Evolutionary conservation across 2,329 filamentous ascomycete species (phyloP).

Genomic region (Phyllosticta citriasiana): DNA sequence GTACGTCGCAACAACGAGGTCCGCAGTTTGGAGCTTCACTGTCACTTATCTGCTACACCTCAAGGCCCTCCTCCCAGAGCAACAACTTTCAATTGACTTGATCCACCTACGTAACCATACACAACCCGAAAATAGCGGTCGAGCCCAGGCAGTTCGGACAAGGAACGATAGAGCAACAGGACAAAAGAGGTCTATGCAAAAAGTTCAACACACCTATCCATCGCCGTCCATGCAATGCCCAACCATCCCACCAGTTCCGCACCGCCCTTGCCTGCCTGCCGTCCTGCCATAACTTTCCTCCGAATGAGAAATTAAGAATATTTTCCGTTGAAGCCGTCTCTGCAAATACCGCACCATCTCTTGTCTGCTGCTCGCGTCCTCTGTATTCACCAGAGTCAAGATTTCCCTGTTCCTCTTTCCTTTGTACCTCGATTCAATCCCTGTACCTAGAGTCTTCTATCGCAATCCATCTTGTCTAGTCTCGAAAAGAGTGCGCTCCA

Average conservation of each 20-base stretch:
- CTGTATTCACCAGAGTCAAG: background rate
- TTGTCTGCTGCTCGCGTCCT: background rate
- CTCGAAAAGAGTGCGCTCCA: background rate
- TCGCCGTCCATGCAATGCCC: background rate
- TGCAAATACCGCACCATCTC: background rate
- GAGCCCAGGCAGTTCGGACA: background rate
- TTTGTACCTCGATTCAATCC: background rate
- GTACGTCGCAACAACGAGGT: too few species aligned
- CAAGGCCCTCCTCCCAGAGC: background rate
- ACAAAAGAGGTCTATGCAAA: background rate
- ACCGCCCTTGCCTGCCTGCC: background rate
- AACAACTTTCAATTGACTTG: background rate
- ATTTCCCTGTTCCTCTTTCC: background rate
- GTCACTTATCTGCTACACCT: too few species aligned
- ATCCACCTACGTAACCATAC: background rate
- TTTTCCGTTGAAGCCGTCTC: background rate
- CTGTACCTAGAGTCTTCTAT: background rate
- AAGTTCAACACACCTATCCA: background rate
- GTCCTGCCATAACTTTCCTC: background rate
- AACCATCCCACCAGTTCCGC: background rate
- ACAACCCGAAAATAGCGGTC: background rate
- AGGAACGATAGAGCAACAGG: background rate
- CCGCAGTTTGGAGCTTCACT: background rate
- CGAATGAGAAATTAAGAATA: background rate
- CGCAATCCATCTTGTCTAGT: background rate